Evolutionary conservation across 1,139 yeast species (phyloP), one percentile per base, ranked within the genome.

Genomic region (Oligophagozyma castellii): DNA sequence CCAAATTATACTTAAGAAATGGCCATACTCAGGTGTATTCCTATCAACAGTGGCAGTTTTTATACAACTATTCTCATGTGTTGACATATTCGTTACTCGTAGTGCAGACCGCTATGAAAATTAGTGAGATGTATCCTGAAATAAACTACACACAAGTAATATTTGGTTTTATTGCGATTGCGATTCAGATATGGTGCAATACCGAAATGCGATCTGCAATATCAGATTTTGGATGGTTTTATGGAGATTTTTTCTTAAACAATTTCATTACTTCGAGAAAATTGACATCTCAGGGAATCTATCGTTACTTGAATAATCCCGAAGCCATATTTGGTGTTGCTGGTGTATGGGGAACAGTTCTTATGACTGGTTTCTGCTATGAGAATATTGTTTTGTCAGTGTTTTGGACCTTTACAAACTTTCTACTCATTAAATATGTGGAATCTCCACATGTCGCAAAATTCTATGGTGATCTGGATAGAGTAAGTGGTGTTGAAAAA

Each of bases 221-320:
- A 40, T 92, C 92, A 3, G 79, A 77, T 38, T 79, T 76, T 52
- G 93, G 93, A 11, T 80, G 93, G 93, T 80, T 79, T 46, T 80
- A 77, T 49, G 93, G 94, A 34, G 94, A 80, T 51, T 80, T 80
- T 55, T 80, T 80, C 52, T 62, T 78, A 40, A 75, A 80, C 20
- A 60, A 70, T 19, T 53, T 58, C 24, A 63, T 68, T 26, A 44
- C 45, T 1, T 44, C 52, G 27, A 45, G 50, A 15, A 48, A 53
- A 34, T 61, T 81, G 40, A 74, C 89, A 2, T 77, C 77, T 40
- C 80, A 83, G 19, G 94, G 94, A 31, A 81, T 80, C 29, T 81
- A 80, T 51, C 69, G 93, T 43, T 80, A 79, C 51, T 63, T 80
- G 48, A 81, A 80, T 50, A 79, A 80, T 46, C 94, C 94, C 5